Evolutionary conservation across 805 yeast species (phyloP).

Genomic region (Kodamaea nitidulidarum): DNA sequence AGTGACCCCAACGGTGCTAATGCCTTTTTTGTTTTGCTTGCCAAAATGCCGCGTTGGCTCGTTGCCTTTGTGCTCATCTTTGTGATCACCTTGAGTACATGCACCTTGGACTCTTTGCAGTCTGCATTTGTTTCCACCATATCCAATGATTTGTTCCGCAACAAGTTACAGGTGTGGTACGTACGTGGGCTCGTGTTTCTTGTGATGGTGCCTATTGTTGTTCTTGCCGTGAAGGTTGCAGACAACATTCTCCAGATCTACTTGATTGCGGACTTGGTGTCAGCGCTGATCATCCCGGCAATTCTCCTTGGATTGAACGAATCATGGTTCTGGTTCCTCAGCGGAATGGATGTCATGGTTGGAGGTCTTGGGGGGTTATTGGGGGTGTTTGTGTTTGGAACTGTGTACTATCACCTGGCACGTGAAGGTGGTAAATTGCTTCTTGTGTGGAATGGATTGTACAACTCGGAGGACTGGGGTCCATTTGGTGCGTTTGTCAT

Average conservation of each 20-base stretch:
- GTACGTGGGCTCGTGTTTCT: slow-evolving; percentile 67
- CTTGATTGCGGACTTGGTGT: slow-evolving; percentile 84
- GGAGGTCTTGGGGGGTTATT: slow-evolving; percentile 83
- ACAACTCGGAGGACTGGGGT: slow-evolving; percentile 79
- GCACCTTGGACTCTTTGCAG: slow-evolving; percentile 85
- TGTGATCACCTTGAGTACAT: slow-evolving; percentile 69
- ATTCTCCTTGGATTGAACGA: slow-evolving; percentile 74
- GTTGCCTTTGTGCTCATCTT: slow-evolving; percentile 79
- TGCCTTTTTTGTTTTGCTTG: slow-evolving; percentile 69
- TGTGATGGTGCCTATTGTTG: slow-evolving; percentile 82
- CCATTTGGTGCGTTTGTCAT: slow-evolving; percentile 92
- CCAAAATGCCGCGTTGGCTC: slow-evolving; percentile 80
- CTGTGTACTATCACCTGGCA: slow-evolving; percentile 70
- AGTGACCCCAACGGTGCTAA: slow-evolving; percentile 55
- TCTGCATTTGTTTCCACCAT: slow-evolving; percentile 85
- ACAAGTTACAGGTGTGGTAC: slow-evolving; percentile 62
- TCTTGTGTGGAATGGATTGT: slow-evolving; percentile 75
- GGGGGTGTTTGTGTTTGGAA: slow-evolving; percentile 78
- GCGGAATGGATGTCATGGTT: slow-evolving; percentile 75
- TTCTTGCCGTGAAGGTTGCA: slow-evolving; percentile 78
- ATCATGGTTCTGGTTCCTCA: slow-evolving; percentile 56
- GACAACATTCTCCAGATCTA: slow-evolving; percentile 81
- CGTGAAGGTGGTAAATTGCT: slow-evolving; percentile 72
- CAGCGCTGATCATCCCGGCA: slow-evolving; percentile 83
- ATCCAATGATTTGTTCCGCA: slow-evolving; percentile 86